Evolutionary conservation across 768 basidiomycete genomes (phyloP).

Genomic region (Cyathus striatus): DNA sequence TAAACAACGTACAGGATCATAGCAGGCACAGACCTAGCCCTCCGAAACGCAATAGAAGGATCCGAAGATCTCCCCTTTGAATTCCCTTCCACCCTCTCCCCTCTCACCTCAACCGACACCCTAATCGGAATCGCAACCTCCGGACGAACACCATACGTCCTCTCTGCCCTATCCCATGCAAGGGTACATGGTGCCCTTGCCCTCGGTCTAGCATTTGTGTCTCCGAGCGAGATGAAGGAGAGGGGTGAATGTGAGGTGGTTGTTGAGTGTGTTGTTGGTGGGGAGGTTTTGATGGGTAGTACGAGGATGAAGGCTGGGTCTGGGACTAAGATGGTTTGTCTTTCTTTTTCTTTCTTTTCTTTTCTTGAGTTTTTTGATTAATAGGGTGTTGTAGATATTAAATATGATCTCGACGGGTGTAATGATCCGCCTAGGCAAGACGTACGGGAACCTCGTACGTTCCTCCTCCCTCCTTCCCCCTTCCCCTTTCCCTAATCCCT

Average conservation of each 20-base stretch:
- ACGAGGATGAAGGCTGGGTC: constrained; percentile 30
- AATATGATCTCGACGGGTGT: constrained; percentile 32
- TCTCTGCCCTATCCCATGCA: constrained; percentile 21
- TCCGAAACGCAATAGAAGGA: constrained; percentile 21
- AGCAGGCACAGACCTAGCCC: constrained; percentile 22
- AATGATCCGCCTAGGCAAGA: constrained; percentile 28
- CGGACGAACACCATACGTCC: constrained; percentile 29
- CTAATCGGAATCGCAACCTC: constrained; percentile 29
- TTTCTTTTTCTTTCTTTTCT: too few relatives aligned
- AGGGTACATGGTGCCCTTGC: constrained; percentile 15
- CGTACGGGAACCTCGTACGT: constrained; percentile 26
- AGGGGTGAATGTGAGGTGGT: constrained; percentile 17
- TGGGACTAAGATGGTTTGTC: constrained; percentile 29
- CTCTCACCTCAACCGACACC: constrained; percentile 16
- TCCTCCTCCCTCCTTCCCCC: neutral
- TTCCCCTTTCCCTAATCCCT: too few relatives aligned
- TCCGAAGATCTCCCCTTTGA: constrained; percentile 27
- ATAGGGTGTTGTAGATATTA: constrained; percentile 21
- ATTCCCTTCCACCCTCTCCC: constrained; percentile 13
- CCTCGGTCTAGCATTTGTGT: constrained; percentile 22
- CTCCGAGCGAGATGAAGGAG: constrained; percentile 20
- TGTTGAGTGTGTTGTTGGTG: constrained; percentile 23
- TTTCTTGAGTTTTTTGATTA: too few relatives aligned
- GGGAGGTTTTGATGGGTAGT: constrained; percentile 27
- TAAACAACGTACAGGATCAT: constrained; percentile 12